Conservation (phyloP, 371 early-diverging fungal species). For the Mortierella sp. region DNA sequence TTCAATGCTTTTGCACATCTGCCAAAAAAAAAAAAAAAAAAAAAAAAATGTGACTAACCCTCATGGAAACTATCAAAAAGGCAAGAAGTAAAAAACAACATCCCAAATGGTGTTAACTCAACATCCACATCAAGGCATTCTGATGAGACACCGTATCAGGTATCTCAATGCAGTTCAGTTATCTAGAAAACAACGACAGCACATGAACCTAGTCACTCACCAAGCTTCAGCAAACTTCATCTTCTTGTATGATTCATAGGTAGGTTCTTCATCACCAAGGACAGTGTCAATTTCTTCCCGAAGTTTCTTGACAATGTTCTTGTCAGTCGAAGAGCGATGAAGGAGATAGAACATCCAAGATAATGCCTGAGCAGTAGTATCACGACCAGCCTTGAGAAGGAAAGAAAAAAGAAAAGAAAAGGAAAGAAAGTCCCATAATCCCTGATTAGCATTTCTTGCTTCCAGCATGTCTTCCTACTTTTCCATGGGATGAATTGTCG, state of each 20-base stretch:
- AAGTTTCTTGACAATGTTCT: slow-evolving; percentile 63
- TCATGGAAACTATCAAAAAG: slow-evolving; percentile 9
- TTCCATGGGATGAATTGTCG: neutral
- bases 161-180: too few relatives aligned
- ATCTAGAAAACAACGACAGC: too few relatives aligned
- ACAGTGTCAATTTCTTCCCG: slow-evolving; percentile 64
- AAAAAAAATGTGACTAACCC: slow-evolving; percentile 7
- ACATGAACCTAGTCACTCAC: too few relatives aligned
- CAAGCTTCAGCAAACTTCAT: slow-evolving; percentile 54
- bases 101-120: too few relatives aligned
- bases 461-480: neutral
- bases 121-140: neutral
- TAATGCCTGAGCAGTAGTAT: slow-evolving; percentile 62
- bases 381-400: slow-evolving; percentile 35
- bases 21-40: too few relatives aligned
- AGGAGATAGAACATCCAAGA: slow-evolving; percentile 76
- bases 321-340: slow-evolving; percentile 55
- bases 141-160: too few relatives aligned
- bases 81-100: neutral
- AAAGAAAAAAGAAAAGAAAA: slow-evolving; percentile 5
- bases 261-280: slow-evolving; percentile 34
- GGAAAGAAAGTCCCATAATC: neutral
- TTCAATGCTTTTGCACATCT: neutral
- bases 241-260: slow-evolving; percentile 46
- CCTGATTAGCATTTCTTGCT: neutral